These are phyloP conservation scores for Pseudogymnoascus sp. DNA, from an alignment of 2,329 filamentous ascomycete species.

Conservation along the genomic window DNA sequence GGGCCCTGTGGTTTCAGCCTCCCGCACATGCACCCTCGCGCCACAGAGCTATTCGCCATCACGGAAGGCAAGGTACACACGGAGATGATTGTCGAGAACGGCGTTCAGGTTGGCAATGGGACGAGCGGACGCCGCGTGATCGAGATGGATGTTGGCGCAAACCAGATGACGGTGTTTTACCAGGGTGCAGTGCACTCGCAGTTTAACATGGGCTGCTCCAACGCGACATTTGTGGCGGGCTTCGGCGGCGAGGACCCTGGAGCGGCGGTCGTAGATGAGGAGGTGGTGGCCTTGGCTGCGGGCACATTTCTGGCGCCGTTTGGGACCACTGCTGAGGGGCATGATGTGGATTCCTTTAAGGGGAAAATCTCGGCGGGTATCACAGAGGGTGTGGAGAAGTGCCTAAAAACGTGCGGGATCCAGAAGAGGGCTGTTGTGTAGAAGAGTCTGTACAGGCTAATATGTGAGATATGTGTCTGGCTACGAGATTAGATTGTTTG, in stretches of 20 bases:
- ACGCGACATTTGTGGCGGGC: conserved; percentile 41
- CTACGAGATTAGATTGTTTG: background rate
- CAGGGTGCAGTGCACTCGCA: conserved; percentile 47
- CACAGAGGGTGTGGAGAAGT: conserved; percentile 44
- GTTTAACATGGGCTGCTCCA: conserved; percentile 46
- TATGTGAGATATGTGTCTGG: background rate
- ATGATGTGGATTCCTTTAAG: conserved; percentile 39
- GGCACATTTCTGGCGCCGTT: conserved; percentile 40
- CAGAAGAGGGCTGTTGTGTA: background rate
- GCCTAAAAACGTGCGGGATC: conserved; percentile 42
- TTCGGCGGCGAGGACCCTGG: conserved; percentile 45
- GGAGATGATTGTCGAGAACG: conserved; percentile 45
- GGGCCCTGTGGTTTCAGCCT: conserved; percentile 45
- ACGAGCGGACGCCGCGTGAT: conserved; percentile 33
- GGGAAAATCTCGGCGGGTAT: conserved; percentile 39
- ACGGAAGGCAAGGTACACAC: conserved; percentile 41
- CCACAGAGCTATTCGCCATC: conserved; percentile 40
- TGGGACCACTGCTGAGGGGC: conserved; percentile 37
- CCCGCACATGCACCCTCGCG: conserved; percentile 42
- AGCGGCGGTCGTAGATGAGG: conserved; percentile 41
- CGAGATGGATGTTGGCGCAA: conserved; percentile 32
- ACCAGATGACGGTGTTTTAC: conserved; percentile 47
- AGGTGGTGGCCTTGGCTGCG: conserved; percentile 39
- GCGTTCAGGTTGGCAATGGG: conserved; percentile 34
- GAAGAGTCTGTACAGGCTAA: background rate